phyloP scores from a whole-genome alignment of 2,329 filamentous ascomycete genomes.

The Acarospora socialis region DNA sequence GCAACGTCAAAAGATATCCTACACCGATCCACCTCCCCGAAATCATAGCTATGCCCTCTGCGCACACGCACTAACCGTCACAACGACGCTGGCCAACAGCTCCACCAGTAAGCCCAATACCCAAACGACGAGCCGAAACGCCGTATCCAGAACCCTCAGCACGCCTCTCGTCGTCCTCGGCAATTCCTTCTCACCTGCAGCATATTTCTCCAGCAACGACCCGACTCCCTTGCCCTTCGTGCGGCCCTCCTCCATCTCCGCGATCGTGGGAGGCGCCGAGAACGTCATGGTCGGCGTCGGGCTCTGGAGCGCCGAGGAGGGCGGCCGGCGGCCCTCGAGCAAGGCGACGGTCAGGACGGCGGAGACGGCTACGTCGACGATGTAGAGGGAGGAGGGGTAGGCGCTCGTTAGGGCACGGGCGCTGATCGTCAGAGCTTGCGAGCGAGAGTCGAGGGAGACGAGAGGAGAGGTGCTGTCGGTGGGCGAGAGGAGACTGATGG shows the following conservation, averaged over 20 bases:
- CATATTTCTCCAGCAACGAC: neutral
- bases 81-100: constrained; percentile 9
- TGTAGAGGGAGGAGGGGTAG: constrained; percentile 31
- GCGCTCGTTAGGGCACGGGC: constrained; percentile 27
- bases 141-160: constrained; percentile 11
- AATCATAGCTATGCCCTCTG: too few species aligned
- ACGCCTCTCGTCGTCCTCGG: constrained; percentile 11
- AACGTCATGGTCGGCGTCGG: neutral
- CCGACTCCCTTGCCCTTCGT: neutral
- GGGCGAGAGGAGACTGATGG: constrained; percentile 11
- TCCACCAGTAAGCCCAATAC: constrained; percentile 12
- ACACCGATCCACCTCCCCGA: too few species aligned
- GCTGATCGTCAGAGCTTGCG: constrained; percentile 27
- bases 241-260: constrained; percentile 7
- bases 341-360: constrained; percentile 23
- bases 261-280: constrained; percentile 3
- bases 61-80: too few species aligned
- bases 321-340: constrained; percentile 11
- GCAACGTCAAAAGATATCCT: too few species aligned
- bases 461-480: constrained; percentile 17
- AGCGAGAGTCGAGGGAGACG: constrained; percentile 29
- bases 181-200: constrained; percentile 2
- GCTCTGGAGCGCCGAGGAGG: constrained; percentile 5
- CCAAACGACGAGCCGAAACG: constrained; percentile 12
- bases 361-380: constrained; percentile 33